phyloP scores from a whole-genome alignment of 1,139 yeast species.

The Blastobotrys ciferrii region DNA sequence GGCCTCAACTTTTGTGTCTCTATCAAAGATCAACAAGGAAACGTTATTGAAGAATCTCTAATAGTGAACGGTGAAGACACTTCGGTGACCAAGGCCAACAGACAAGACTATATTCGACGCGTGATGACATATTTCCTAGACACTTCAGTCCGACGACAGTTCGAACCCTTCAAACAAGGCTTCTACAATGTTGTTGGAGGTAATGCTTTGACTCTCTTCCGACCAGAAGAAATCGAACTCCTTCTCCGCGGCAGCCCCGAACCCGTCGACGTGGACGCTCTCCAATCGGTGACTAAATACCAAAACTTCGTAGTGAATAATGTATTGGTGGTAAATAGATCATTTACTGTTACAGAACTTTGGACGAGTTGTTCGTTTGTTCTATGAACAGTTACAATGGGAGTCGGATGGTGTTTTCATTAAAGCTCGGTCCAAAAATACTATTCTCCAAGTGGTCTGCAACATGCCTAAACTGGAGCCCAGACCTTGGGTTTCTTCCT shows the following conservation, averaged over 20 bases:
- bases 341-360: no score
- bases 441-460: no score
- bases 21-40: slow-evolving; percentile 15
- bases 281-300: slow-evolving; percentile 72
- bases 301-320: no score
- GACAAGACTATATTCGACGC: slow-evolving; percentile 56
- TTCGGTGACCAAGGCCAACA: slow-evolving; percentile 55
- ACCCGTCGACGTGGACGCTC: slow-evolving; percentile 61
- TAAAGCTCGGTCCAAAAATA: no score
- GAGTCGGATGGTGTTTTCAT: no score
- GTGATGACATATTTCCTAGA: slow-evolving; percentile 62
- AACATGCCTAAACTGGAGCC: no score
- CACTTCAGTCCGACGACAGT: slow-evolving; percentile 52
- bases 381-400: no score
- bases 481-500: no score
- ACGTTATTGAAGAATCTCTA: slow-evolving; percentile 44
- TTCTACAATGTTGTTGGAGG: slow-evolving; percentile 77
- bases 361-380: no score
- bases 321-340: no score
- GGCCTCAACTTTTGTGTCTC: slow-evolving; percentile 51
- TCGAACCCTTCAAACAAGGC: slow-evolving; percentile 62
- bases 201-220: slow-evolving; percentile 71
- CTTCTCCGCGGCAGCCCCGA: slow-evolving; percentile 76
- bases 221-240: slow-evolving; percentile 76
- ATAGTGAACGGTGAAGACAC: slow-evolving; percentile 54